Percentiles rank a stretch among this genome's conserved stretches.
Evolutionary conservation across 1,284 basidiomycete species (phyloP).

Genomic region (Heterobasidion parviporum): DNA sequence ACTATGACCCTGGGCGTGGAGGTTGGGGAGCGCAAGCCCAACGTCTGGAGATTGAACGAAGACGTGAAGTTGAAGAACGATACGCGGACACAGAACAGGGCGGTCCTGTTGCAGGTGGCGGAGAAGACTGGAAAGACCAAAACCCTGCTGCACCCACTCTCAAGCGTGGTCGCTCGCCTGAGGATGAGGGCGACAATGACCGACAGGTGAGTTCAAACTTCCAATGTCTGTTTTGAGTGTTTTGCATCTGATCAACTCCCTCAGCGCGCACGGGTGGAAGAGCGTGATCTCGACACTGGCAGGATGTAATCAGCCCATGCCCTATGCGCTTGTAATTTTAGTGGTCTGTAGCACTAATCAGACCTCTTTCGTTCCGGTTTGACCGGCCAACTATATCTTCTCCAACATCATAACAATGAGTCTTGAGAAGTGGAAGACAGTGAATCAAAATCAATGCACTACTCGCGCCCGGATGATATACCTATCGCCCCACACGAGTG

Average conservation of each 20-base stretch:
- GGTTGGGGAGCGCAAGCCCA: constrained; percentile 95
- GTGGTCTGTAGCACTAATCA: constrained; percentile 6
- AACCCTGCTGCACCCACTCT: constrained; percentile 32
- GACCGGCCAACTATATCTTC: background rate
- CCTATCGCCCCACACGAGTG: constrained; percentile 27
- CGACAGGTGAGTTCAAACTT: constrained; percentile 38
- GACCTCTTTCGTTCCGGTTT: background rate
- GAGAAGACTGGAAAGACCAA: constrained; percentile 73
- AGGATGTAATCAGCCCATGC: constrained; percentile 42
- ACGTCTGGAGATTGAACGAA: constrained; percentile 66
- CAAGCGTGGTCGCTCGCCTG: constrained; percentile 64
- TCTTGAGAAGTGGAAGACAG: no score
- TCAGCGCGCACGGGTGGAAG: constrained; percentile 53
- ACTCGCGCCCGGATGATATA: constrained; percentile 49
- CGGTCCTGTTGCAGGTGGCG: constrained; percentile 77
- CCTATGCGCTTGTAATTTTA: constrained; percentile 2
- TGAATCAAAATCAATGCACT: constrained; percentile 36
- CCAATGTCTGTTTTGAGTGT: constrained; percentile 2
- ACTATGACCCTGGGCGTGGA: constrained; percentile 93
- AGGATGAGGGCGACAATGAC: constrained; percentile 53
- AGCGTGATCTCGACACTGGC: constrained; percentile 39
- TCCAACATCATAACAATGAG: background rate
- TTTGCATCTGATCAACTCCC: constrained; percentile 21
- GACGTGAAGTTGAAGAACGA: constrained; percentile 81
- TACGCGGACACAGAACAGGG: constrained; percentile 82